These are phyloP conservation scores for Heracleum sosnowskyi DNA, from an alignment of 129 eudicot genomes.

Conservation along the genomic window DNA sequence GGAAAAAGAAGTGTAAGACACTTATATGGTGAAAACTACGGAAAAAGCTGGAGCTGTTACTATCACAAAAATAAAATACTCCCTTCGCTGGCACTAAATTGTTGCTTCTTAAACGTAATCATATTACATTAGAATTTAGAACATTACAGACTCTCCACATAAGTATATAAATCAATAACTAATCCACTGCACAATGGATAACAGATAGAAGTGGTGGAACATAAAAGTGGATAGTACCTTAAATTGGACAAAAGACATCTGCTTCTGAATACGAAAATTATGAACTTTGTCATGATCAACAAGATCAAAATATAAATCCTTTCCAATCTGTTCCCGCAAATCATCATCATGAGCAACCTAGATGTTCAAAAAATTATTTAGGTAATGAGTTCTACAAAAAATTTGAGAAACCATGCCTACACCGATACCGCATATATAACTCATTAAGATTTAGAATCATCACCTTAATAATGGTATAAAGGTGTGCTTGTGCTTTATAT, in stretches of 20 bases:
- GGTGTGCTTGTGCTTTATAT: constrained; percentile 35
- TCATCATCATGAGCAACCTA: constrained; percentile 92
- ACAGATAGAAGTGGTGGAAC: neutral
- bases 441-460: neutral
- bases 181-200: neutral
- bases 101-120: neutral
- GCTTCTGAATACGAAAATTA: constrained; percentile 85
- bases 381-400: neutral
- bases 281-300: constrained; percentile 98
- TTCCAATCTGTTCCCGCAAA: constrained; percentile 76
- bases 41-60: neutral
- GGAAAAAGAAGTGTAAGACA: neutral
- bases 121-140: neutral
- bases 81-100: neutral
- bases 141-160: neutral
- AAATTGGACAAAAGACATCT: constrained; percentile 61
- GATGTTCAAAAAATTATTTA: neutral
- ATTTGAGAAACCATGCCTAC: neutral
- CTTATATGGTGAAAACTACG: neutral
- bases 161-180: neutral
- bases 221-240: constrained; percentile 44
- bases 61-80: neutral
- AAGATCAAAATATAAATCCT: constrained; percentile 78
- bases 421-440: neutral
- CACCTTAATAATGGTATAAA: constrained; percentile 73